Evolutionary conservation across 352 stramenopile species (phyloP).

Genomic region (Globisporangium apiculatum): DNA sequence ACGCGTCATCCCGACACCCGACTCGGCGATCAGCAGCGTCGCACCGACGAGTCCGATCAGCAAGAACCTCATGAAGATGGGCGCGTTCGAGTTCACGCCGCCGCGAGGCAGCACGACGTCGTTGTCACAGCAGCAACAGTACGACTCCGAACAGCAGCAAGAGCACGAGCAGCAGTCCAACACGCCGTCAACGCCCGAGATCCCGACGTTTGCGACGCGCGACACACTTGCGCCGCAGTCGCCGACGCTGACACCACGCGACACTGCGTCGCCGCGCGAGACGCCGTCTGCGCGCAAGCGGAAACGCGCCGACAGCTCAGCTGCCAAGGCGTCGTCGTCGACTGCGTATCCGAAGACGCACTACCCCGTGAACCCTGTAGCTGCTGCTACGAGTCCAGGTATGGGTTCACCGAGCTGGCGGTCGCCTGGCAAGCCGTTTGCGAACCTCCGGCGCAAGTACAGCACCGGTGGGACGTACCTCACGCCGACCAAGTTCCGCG

Average conservation of each 20-base stretch:
- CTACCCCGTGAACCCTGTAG: constrained; percentile 21
- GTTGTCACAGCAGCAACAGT: constrained; percentile 12
- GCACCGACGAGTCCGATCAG: constrained; percentile 55
- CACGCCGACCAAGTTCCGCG: constrained; percentile 29
- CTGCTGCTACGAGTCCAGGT: constrained; percentile 13
- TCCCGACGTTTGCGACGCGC: constrained; percentile 55
- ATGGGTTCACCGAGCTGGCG: constrained; percentile 10
- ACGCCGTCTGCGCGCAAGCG: constrained; percentile 33
- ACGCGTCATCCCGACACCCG: constrained; percentile 34
- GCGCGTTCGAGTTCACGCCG: constrained; percentile 71
- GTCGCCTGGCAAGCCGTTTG: constrained; percentile 16
- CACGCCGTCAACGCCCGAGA: constrained; percentile 36
- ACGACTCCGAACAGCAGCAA: constrained; percentile 3
- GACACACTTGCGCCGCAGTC: constrained; percentile 15
- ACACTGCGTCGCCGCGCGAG: too few species aligned
- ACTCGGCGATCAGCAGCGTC: constrained; percentile 72
- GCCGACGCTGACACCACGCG: constrained; percentile 7
- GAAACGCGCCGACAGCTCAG: constrained; percentile 22
- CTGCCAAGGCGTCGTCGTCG: constrained; percentile 17
- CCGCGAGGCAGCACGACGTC: constrained; percentile 24
- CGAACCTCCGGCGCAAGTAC: constrained; percentile 65
- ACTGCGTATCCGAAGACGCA: constrained; percentile 45
- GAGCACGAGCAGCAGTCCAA: constrained; percentile 13
- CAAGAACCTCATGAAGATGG: constrained; percentile 78
- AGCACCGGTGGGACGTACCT: constrained; percentile 38